Conservation (phyloP, 2,329 filamentous ascomycete genomes). For the Monilinia vaccinii-corymbosi region DNA sequence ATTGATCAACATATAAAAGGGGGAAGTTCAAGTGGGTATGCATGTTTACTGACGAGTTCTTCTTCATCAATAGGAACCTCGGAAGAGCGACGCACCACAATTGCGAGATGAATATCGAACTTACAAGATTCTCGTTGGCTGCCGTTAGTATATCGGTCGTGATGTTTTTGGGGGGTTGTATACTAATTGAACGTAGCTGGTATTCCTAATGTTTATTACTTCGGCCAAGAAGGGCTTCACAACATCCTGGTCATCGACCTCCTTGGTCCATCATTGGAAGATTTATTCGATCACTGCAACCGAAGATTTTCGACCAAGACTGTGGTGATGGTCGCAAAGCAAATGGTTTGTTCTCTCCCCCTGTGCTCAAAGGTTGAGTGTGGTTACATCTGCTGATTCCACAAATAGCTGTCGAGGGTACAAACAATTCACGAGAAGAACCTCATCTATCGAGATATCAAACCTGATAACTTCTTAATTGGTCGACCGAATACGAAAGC, state of each 20-base stretch:
- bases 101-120: slow-evolving; percentile 97
- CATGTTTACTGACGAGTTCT: background rate
- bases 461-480: slow-evolving; percentile 98
- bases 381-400: background rate
- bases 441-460: slow-evolving; percentile 97
- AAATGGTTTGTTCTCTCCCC: slow-evolving; percentile 60
- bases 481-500: slow-evolving; percentile 84
- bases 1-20: slow-evolving; percentile 4
- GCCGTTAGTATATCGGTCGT: slow-evolving; percentile 62
- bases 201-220: slow-evolving; percentile 99
- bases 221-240: slow-evolving; percentile 95
- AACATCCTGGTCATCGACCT: slow-evolving; percentile 98
- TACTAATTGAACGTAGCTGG: slow-evolving; percentile 56
- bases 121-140: slow-evolving; percentile 98
- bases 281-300: slow-evolving; percentile 96
- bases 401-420: slow-evolving; percentile 68
- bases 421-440: slow-evolving; percentile 97
- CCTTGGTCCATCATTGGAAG: slow-evolving; percentile 87
- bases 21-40: background rate
- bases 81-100: slow-evolving; percentile 97
- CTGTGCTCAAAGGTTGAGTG: background rate
- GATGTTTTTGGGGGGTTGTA: slow-evolving; percentile 10
- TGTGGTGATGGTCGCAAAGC: slow-evolving; percentile 97
- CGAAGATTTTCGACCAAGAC: slow-evolving; percentile 94
- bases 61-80: slow-evolving; percentile 61